phyloP scores from a whole-genome alignment of 768 basidiomycete species.

The Hypholoma sublateritium region DNA sequence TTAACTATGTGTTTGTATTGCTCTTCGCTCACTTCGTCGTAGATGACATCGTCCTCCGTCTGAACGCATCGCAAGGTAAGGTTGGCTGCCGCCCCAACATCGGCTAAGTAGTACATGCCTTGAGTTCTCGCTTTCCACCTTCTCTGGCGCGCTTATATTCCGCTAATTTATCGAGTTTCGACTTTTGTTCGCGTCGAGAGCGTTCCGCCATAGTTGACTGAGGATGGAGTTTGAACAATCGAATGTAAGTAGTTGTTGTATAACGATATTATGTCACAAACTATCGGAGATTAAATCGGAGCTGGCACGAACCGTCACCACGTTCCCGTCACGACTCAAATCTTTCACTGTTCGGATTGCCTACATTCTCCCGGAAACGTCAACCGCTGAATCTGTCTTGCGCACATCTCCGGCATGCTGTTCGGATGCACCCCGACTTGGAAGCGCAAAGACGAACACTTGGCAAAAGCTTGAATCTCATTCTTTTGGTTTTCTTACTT shows the following conservation, averaged over 20 bases:
- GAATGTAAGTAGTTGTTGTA: too few relatives aligned
- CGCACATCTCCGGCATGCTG: background rate
- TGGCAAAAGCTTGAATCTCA: background rate
- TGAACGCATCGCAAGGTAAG: conserved; percentile 17
- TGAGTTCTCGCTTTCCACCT: conserved; percentile 56
- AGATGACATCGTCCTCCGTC: conserved; percentile 68
- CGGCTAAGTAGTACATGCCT: conserved; percentile 39
- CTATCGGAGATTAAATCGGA: conserved; percentile 16
- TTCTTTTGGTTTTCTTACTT: too few relatives aligned
- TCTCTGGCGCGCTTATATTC: conserved; percentile 61
- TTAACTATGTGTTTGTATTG: conserved; percentile 86
- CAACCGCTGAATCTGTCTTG: background rate
- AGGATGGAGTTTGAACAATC: background rate
- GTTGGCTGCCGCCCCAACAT: background rate
- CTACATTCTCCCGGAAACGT: background rate
- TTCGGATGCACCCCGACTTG: background rate
- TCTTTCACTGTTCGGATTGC: background rate
- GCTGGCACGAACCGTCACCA: conserved; percentile 17
- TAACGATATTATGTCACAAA: background rate
- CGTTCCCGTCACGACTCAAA: background rate
- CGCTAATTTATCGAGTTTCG: conserved; percentile 49
- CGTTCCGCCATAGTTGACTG: conserved; percentile 39
- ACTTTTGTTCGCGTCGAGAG: conserved; percentile 38
- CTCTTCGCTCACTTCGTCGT: conserved; percentile 89
- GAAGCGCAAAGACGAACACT: too few relatives aligned